Evolutionary conservation across 345 rosid species (phyloP).

Genomic region (Eucalyptus brandiana): DNA sequence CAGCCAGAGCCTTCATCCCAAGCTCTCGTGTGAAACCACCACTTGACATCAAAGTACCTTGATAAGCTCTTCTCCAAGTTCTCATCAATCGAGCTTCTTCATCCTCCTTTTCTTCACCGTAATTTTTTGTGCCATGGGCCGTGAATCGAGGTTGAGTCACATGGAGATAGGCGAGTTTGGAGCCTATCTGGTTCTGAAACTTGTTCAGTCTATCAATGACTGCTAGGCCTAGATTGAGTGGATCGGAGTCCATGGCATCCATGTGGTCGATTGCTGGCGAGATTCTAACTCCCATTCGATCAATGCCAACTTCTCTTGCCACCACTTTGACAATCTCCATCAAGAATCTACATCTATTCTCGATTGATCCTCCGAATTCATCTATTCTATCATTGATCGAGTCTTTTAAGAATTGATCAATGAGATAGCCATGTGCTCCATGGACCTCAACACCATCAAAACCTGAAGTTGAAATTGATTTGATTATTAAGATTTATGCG

Average conservation of each 20-base stretch:
- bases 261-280: constrained; percentile 82
- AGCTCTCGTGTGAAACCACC: constrained; percentile 71
- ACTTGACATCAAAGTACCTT: constrained; percentile 66
- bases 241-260: constrained; percentile 74
- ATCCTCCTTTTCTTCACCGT: constrained; percentile 17
- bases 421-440: constrained; percentile 81
- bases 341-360: constrained; percentile 61
- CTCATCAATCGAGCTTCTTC: constrained; percentile 17
- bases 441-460: constrained; percentile 89
- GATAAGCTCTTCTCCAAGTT: constrained; percentile 34
- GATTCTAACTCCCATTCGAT: constrained; percentile 51
- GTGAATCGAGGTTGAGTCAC: constrained; percentile 75
- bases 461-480: constrained; percentile 13
- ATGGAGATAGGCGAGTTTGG: constrained; percentile 65
- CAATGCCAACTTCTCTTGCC: constrained; percentile 37
- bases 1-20: constrained; percentile 52
- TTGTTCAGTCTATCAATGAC: constrained; percentile 51
- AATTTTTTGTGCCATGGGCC: constrained; percentile 46
- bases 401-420: constrained; percentile 80
- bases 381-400: constrained; percentile 72
- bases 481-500: not conserved
- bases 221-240: constrained; percentile 53
- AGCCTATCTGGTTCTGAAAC: constrained; percentile 31
- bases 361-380: constrained; percentile 63
- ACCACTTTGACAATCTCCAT: constrained; percentile 49